Percentiles rank a stretch among this genome's conserved stretches.
These are phyloP conservation scores for Colletotrichum melonis DNA, from an alignment of 2,329 filamentous ascomycete genomes.

Conservation along the genomic window DNA sequence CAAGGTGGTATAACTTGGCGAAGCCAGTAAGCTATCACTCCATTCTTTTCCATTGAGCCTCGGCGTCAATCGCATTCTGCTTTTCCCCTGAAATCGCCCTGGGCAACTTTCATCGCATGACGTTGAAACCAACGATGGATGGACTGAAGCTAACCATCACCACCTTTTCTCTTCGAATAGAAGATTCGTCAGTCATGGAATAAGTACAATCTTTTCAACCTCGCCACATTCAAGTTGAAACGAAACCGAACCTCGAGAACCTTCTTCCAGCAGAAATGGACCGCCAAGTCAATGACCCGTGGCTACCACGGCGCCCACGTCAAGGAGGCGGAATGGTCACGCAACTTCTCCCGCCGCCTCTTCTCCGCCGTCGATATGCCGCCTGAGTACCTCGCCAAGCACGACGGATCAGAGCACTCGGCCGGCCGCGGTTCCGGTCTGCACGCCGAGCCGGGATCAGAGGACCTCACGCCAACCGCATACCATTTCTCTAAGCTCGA, in stretches of 20 bases:
- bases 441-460: slow-evolving; percentile 43
- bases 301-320: slow-evolving; percentile 96
- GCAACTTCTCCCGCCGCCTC: slow-evolving; percentile 87
- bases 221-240: slow-evolving; percentile 66
- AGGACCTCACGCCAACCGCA: slow-evolving; percentile 37
- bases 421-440: slow-evolving; percentile 85
- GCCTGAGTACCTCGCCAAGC: slow-evolving; percentile 78
- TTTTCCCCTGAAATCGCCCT: not conserved
- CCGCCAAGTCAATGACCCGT: slow-evolving; percentile 83
- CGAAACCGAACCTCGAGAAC: slow-evolving; percentile 62
- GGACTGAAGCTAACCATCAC: slow-evolving; percentile 24
- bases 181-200: slow-evolving; percentile 97
- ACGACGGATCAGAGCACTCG: slow-evolving; percentile 87
- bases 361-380: slow-evolving; percentile 89
- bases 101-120: not conserved
- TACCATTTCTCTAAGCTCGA: slow-evolving; percentile 39
- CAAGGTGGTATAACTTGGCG: slow-evolving; percentile 76
- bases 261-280: slow-evolving; percentile 99
- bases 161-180: slow-evolving; percentile 57
- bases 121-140: not conserved
- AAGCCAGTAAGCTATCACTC: slow-evolving; percentile 64
- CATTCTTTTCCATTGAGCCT: slow-evolving; percentile 7
- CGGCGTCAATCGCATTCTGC: slow-evolving; percentile 8
- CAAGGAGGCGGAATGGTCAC: slow-evolving; percentile 91
- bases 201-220: slow-evolving; percentile 96